Evolutionary conservation across 208 protist species (phyloP).

Genomic region (Lotmaria passim): DNA sequence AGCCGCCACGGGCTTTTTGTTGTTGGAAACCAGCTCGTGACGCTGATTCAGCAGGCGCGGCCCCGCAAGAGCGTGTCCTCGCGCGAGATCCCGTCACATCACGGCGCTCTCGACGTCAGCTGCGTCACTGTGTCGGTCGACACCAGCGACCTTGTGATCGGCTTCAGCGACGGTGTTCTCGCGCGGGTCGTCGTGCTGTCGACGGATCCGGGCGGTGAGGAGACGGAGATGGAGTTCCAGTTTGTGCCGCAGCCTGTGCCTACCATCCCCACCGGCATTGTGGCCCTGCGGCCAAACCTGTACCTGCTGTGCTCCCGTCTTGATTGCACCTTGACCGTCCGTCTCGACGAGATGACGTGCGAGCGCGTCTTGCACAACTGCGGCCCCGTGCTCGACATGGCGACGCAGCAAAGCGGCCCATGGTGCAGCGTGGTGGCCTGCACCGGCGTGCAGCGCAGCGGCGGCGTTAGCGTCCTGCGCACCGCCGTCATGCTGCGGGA

Average conservation of each 20-base stretch:
- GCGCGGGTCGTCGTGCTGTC: slow-evolving; percentile 23
- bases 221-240: slow-evolving; percentile 29
- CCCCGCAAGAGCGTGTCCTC: slow-evolving; percentile 33
- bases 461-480: slow-evolving; percentile 73
- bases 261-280: slow-evolving; percentile 35
- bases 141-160: slow-evolving; percentile 28
- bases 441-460: slow-evolving; percentile 62
- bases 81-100: slow-evolving; percentile 27
- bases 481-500: slow-evolving; percentile 60
- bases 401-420: slow-evolving; percentile 46
- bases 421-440: slow-evolving; percentile 68
- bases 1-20: slow-evolving; percentile 61
- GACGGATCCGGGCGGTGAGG: slow-evolving; percentile 2
- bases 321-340: slow-evolving; percentile 54
- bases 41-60: slow-evolving; percentile 34
- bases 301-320: slow-evolving; percentile 72
- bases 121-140: slow-evolving; percentile 26
- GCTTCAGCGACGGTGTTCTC: slow-evolving; percentile 41
- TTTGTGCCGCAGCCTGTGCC: slow-evolving; percentile 30
- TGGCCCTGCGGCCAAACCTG: slow-evolving; percentile 18
- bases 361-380: slow-evolving; percentile 60
- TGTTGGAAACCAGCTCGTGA: slow-evolving; percentile 70
- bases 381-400: slow-evolving; percentile 79
- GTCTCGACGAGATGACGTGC: slow-evolving; percentile 37
- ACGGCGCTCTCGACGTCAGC: slow-evolving; percentile 20